These are phyloP conservation scores for Metarhizium brunneum DNA, from an alignment of 2,329 filamentous ascomycete genomes.

Conservation along the genomic window DNA sequence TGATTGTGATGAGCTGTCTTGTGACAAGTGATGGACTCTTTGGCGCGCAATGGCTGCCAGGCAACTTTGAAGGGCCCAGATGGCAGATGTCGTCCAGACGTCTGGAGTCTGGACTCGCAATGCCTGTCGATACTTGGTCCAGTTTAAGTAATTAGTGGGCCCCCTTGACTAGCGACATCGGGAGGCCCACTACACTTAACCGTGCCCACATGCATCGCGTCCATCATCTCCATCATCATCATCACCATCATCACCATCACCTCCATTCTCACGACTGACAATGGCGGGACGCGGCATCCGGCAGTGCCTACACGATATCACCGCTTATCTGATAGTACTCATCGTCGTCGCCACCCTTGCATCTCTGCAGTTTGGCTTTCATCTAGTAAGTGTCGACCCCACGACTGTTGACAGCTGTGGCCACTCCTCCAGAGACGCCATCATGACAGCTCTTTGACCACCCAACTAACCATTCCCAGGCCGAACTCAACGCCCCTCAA, in stretches of 20 bases:
- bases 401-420: neutral
- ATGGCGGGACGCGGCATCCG: constrained; percentile 21
- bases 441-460: neutral
- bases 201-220: neutral
- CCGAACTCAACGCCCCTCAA: constrained; percentile 91
- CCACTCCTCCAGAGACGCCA: neutral
- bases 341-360: constrained; percentile 73
- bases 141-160: too few relatives aligned
- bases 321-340: constrained; percentile 68
- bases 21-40: too few relatives aligned
- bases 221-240: neutral
- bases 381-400: constrained; percentile 53
- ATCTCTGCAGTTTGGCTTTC: constrained; percentile 89
- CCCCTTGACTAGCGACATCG: too few relatives aligned
- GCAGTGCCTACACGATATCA: constrained; percentile 39
- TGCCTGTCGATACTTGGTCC: too few relatives aligned
- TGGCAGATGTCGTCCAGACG: too few relatives aligned
- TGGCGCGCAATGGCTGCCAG: too few relatives aligned
- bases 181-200: neutral
- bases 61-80: too few relatives aligned
- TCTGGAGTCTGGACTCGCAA: too few relatives aligned
- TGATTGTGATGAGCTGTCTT: too few relatives aligned
- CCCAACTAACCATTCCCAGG: constrained; percentile 30
- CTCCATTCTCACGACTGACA: constrained; percentile 1
- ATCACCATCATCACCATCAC: neutral